Conservation (phyloP, 495 filamentous ascomycete species). For the Annulohypoxylon nitens region DNA sequence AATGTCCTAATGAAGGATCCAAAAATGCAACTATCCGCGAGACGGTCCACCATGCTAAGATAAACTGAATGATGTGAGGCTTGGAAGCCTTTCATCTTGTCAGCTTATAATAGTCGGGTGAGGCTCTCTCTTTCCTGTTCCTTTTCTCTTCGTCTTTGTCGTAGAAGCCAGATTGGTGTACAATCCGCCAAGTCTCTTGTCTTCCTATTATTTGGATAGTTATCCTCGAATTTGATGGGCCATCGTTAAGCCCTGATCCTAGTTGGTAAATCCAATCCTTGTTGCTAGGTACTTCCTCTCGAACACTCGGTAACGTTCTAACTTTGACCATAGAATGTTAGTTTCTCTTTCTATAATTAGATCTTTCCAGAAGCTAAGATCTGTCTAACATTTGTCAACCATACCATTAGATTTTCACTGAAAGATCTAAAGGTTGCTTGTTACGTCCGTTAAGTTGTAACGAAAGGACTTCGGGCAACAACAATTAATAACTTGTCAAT, state of each 20-base stretch:
- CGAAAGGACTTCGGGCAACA: neutral
- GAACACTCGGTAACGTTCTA: neutral
- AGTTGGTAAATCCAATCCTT: no score
- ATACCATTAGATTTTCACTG: neutral
- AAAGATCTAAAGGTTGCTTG: neutral
- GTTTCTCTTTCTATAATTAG: neutral
- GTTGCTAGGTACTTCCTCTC: neutral
- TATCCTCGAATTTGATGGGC: neutral
- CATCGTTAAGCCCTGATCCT: neutral
- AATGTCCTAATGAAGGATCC: no score
- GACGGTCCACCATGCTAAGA: neutral
- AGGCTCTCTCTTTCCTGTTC: neutral
- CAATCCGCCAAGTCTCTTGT: neutral
- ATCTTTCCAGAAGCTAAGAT: neutral
- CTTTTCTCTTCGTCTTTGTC: neutral
- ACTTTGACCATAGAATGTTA: neutral
- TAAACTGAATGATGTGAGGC: neutral
- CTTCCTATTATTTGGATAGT: neutral
- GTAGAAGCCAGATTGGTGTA: neutral
- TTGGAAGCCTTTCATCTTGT: neutral
- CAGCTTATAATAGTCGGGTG: neutral
- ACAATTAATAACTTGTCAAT: neutral
- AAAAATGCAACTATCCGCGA: no score
- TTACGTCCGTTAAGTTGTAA: neutral
- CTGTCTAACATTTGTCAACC: neutral